Evolutionary conservation across 768 basidiomycete genomes (phyloP), one percentile per base, ranked within the genome.

Genomic region (Mycena olivaceomarginata): DNA sequence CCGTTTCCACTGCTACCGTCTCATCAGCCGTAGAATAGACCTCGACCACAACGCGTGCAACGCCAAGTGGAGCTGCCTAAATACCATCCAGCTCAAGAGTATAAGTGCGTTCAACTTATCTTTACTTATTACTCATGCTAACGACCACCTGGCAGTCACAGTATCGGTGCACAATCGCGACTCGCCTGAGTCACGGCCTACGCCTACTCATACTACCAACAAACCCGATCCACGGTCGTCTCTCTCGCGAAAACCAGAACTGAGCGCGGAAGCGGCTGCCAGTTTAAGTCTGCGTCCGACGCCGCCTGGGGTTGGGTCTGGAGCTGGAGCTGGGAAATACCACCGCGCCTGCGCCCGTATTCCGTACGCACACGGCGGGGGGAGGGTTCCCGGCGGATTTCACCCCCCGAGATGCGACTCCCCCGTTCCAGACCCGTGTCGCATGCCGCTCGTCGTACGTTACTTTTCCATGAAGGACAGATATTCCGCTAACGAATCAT

Each of bases 1-100:
- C 3, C 20, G 8, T 18, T 31, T 10, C 6, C 25, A 8, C 4
- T 22, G 4, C 16, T n/a, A n/a, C 11, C 22, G 20, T 11, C 46
- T 63, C 2, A 68, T 43, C 41, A 5, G 12, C 10, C 15, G 7
- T 16, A 12, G 4, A 31, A 51, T 7, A 75, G 74, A 75, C 64
- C 57, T 75, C 13, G 67, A 75, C 62, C 74, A 75, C 60, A 43
- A 43, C 10, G 40, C 39, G 22, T 74, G 72, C 18, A 74, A 67
- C 45, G n/a, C 15, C 20, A 62, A 59, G 25, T 60, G 53, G 65
- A 67, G 37, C 11, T 67, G 65, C 40, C 15, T 73, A 12, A 39
- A 37, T 41, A 45, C 51, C 8, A 12, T 39, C 20, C 63, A 65
- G 8, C 18, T 45, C n/a, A 43, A n/a, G 43, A 65, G 4, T 7